Evolutionary conservation across 805 yeast species (phyloP).

Genomic region (Lipomyces starkeyi): DNA sequence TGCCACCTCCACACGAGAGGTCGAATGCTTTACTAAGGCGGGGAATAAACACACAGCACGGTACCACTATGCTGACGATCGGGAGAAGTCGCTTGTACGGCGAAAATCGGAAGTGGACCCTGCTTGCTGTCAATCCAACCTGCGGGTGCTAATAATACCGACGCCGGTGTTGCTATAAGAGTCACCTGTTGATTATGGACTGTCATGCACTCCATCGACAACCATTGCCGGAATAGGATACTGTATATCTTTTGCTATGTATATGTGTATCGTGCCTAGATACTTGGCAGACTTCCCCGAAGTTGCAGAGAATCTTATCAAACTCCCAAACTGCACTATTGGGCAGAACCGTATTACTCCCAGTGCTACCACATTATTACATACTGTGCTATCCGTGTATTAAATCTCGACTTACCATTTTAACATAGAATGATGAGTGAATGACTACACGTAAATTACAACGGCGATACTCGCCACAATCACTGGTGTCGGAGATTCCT

Average conservation of each 20-base stretch:
- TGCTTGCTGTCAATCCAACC: no score
- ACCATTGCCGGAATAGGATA: background rate
- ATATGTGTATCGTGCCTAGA: background rate
- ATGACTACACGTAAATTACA: background rate
- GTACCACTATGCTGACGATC: background rate
- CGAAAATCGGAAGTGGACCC: background rate
- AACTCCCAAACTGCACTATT: background rate
- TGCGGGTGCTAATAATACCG: background rate
- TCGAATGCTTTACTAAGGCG: no score
- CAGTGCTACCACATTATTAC: no score
- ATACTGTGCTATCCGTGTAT: no score
- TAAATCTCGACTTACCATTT: no score
- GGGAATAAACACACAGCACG: no score
- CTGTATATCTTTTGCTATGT: background rate
- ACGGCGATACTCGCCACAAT: background rate
- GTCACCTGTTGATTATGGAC: background rate
- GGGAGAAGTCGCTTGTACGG: background rate
- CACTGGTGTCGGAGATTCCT: background rate
- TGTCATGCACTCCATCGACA: background rate
- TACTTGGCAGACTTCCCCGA: background rate
- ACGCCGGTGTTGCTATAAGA: background rate
- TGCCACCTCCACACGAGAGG: no score
- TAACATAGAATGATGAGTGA: background rate
- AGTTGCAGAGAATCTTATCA: background rate
- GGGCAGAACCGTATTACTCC: no score